phyloP scores from a whole-genome alignment of 768 basidiomycete genomes.

The Sarcomyxa edulis region DNA sequence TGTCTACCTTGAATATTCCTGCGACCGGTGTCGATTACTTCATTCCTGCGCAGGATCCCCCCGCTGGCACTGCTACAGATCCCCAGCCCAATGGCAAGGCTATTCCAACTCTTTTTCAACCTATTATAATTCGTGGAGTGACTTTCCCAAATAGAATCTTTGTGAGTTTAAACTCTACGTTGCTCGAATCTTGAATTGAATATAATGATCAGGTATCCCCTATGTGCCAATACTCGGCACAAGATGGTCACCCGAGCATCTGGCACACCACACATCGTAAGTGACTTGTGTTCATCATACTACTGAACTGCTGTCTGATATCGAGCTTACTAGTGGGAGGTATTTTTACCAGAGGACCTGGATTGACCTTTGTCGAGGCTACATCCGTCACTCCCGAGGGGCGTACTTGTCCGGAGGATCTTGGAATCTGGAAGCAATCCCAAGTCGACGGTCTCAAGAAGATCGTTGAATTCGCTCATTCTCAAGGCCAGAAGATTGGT shows the following conservation, averaged over 20 bases:
- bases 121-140: constrained; percentile 46
- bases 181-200: not conserved
- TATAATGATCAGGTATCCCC: constrained; percentile 37
- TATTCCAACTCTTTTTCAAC: constrained; percentile 42
- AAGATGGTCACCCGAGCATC: constrained; percentile 43
- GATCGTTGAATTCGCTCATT: constrained; percentile 68
- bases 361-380: constrained; percentile 60
- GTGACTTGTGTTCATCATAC: constrained; percentile 18
- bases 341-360: constrained; percentile 49
- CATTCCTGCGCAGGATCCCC: constrained; percentile 38
- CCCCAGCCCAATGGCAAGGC: constrained; percentile 33
- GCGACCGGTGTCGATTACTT: constrained; percentile 40
- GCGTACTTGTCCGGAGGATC: constrained; percentile 63
- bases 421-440: constrained; percentile 58
- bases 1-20: constrained; percentile 27
- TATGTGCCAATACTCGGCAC: constrained; percentile 55
- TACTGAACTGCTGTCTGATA: constrained; percentile 2
- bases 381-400: constrained; percentile 56
- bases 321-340: constrained; percentile 36
- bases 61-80: constrained; percentile 37
- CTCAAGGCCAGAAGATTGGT: constrained; percentile 62
- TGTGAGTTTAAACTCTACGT: constrained; percentile 23
- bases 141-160: constrained; percentile 53
- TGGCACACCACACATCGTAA: constrained; percentile 64
- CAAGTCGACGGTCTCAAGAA: constrained; percentile 42